Evolutionary conservation across 495 filamentous ascomycete genomes (phyloP), one percentile per base, ranked within the genome.

Genomic region (Chaetomium cochliodes): DNA sequence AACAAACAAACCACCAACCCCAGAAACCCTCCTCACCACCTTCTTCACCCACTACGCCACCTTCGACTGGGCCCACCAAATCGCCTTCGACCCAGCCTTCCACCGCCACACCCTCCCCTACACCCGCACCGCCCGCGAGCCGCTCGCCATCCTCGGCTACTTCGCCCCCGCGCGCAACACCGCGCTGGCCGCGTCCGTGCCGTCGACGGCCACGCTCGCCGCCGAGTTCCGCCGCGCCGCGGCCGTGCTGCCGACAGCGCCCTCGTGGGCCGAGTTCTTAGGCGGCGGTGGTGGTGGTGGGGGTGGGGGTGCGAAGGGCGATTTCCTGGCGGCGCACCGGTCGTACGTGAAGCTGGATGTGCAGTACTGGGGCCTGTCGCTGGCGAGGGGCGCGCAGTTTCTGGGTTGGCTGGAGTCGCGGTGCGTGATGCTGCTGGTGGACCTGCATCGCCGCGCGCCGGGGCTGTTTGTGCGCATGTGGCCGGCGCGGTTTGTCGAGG

Each of bases 41-140:
- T 88, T 88, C 74, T 87, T 85, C 70, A 44, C 72, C n/a, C 79
- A 87, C 67, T 88, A 87, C 67, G 76, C 85, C 8, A 50, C 64
- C 23, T 86, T 87, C 65, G 71, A 84, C 61, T 88, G 81, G 80
- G 64, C 70, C 30, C 73, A 69, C 16, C 68, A 81, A 1, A 71
- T 81, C 16, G 79, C 78, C 15, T 85, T 79, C 58, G 85, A 88
- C 65, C 81, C 81, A 1, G 73, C 77, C 58, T 82, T 84, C 69
- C 73, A 82, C 66, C 70, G 66, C 23, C 62, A 58, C 9, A 63
- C 59, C 13, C 72, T 81, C 7, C 74, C 71, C 4, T 85, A 86
- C 67, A 72, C 75, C 44, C 77, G 85, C 51, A 76, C 78, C 51
- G 56, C 71, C 39, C 74, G 82, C 56, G 86, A 88, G 58, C 81